Base-by-base conservation (phyloP, 2,329 filamentous ascomycete species). In the Aspergillus fructus region DNA sequence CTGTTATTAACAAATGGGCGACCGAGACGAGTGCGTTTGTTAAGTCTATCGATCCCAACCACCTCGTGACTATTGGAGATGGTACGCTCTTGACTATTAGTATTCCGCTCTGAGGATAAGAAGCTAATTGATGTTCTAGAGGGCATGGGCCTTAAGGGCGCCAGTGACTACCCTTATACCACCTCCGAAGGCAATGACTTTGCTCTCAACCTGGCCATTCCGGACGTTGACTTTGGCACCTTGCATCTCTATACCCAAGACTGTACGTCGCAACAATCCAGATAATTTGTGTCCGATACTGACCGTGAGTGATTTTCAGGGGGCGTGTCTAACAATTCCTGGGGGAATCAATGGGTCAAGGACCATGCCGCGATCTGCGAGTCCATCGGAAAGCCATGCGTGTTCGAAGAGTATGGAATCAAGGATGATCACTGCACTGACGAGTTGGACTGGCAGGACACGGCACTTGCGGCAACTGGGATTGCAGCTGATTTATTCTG, bases 41-140 rank as follows among this genome's bases (percentile, higher is more conserved):
- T 71, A 89, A 89, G 71, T 80, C 76, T 13, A 75, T 88, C 9
- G 86, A 89, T 64, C 62, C 78, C 1, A 69, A 79, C 45, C 86
- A 88, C 68, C 81, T 88, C 77, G 85, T 88, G 37, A 80, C 82
- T 0, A 78, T 86, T 23, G 85, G 86, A 15, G 85, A 88, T 60
- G 70, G 70, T 71, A 41, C 21, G 61, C 53, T 13, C 12, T 3
- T 23, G 8, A 8, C 3, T 5, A 27, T 12, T 55, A 15, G 13
- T 17, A 15, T 4, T 24, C 23, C 23, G 4, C 3, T 24, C 23
- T 24, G 8, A 9, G 27, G 9, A 30, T 30, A 11, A 3, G 2
- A 1, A 15, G 15, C 3, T 19, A 3, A 33, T 4, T n/a, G n/a
- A n/a, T n/a, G n/a, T n/a, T n/a, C n/a, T 39, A 72, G 86, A 89